These are phyloP conservation scores for Dendrocalamus sinicus DNA, from an alignment of 176 grass and related monocot genomes.

Conservation along the genomic window DNA sequence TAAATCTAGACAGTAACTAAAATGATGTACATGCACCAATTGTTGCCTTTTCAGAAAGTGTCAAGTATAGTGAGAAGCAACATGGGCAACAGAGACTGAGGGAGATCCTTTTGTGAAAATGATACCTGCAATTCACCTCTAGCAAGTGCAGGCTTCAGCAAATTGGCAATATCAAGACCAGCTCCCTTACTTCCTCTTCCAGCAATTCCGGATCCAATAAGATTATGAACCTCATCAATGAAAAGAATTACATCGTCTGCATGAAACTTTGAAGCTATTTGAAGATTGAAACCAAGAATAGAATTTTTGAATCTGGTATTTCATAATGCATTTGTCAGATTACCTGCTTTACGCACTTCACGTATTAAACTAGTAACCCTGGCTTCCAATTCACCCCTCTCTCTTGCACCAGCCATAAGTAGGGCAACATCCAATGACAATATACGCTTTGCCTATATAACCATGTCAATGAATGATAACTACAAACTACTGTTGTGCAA, in stretches of 20 bases:
- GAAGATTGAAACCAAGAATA: slow-evolving; percentile 12
- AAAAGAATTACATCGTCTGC: slow-evolving; percentile 89
- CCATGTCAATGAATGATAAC: slow-evolving; percentile 7
- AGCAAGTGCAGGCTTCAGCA: slow-evolving; percentile 92
- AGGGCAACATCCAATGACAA: slow-evolving; percentile 92
- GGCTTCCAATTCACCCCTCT: slow-evolving; percentile 89
- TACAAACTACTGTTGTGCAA: background rate
- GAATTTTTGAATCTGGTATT: background rate
- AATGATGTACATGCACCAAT: slow-evolving; percentile 17
- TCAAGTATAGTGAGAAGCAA: slow-evolving; percentile 15
- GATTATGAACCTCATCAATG: slow-evolving; percentile 92
- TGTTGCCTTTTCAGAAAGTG: background rate
- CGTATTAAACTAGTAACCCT: slow-evolving; percentile 88
- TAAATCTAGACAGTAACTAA: background rate
- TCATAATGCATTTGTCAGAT: slow-evolving; percentile 28
- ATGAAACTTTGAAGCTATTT: slow-evolving; percentile 36
- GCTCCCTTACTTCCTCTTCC: slow-evolving; percentile 94
- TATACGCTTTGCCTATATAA: slow-evolving; percentile 77
- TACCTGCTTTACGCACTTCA: slow-evolving; percentile 94
- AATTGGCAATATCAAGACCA: slow-evolving; percentile 97
- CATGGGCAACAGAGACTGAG: background rate
- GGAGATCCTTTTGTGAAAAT: slow-evolving; percentile 1
- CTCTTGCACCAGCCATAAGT: slow-evolving; percentile 95
- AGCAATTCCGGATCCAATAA: slow-evolving; percentile 88
- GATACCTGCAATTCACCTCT: slow-evolving; percentile 95